Evolutionary conservation across 768 basidiomycete genomes (phyloP).

Genomic region (Tricholoma flavovirens): DNA sequence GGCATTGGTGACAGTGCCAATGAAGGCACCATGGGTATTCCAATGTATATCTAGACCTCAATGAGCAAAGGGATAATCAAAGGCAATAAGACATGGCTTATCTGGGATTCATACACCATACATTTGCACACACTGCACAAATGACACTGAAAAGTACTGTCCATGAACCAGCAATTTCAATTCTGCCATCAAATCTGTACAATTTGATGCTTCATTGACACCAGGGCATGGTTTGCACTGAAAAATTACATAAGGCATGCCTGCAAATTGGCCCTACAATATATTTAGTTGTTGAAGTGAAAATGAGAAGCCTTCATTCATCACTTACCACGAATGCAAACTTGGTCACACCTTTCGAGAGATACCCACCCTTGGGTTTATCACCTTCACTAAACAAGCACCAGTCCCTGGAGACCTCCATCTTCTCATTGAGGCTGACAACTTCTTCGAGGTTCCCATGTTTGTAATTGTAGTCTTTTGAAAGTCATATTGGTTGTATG

Average conservation of each 20-base stretch:
- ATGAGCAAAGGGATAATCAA: not conserved
- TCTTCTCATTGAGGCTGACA: too few species aligned
- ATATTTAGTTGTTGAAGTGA: too few species aligned
- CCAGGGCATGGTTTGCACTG: not conserved
- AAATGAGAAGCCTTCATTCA: not conserved
- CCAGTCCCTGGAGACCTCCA: not conserved
- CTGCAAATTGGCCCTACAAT: too few species aligned
- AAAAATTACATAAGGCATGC: not conserved
- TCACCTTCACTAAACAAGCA: too few species aligned
- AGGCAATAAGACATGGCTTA: not conserved
- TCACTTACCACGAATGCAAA: not conserved
- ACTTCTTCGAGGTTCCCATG: not conserved
- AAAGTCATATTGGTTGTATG: too few species aligned
- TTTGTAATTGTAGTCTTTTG: not conserved
- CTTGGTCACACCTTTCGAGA: slow-evolving; percentile 3
- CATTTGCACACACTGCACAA: not conserved
- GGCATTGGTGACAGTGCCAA: slow-evolving; percentile 2
- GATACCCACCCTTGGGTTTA: too few species aligned
- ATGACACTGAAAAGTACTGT: too few species aligned
- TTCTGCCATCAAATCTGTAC: too few species aligned
- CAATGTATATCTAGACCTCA: not conserved
- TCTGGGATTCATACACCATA: not conserved
- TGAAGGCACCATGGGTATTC: not conserved
- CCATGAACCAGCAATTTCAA: too few species aligned
- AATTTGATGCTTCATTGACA: not conserved